Evolutionary conservation across 805 yeast genomes (phyloP).

Genomic region (Blastobotrys chiropterorum): DNA sequence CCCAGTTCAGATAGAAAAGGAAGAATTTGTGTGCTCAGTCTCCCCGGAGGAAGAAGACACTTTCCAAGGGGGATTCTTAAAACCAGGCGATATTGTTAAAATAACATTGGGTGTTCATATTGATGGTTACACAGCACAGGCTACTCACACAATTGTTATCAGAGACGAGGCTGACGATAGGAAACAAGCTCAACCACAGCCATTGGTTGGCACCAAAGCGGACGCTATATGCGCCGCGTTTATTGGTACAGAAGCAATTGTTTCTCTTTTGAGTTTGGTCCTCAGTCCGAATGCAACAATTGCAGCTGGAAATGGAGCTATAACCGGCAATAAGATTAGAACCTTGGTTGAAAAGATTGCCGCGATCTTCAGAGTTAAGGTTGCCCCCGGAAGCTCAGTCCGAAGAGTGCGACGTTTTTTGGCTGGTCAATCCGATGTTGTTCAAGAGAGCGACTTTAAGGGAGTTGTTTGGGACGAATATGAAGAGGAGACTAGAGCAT

Average conservation of each 20-base stretch:
- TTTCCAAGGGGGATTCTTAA: conserved; percentile 40
- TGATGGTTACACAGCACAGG: conserved; percentile 89
- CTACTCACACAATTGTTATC: conserved; percentile 80
- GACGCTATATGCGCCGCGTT: conserved; percentile 87
- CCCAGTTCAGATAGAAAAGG: conserved; percentile 86
- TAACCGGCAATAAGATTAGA: conserved; percentile 69
- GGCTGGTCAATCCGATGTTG: conserved; percentile 94
- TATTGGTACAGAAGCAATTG: conserved; percentile 83
- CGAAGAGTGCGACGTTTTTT: conserved; percentile 88
- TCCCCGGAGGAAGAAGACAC: conserved; percentile 59
- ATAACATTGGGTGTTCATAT: conserved; percentile 83
- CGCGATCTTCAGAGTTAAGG: conserved; percentile 70
- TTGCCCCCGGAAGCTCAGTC: conserved; percentile 89
- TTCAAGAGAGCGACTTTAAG: conserved; percentile 86
- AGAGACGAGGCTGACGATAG: conserved; percentile 45
- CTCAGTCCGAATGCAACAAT: conserved; percentile 45
- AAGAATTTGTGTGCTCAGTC: conserved; percentile 70
- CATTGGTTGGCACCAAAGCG: conserved; percentile 76
- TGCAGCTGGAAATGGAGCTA: conserved; percentile 23
- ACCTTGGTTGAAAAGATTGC: conserved; percentile 80
- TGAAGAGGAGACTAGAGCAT: conserved; percentile 16
- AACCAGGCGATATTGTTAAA: conserved; percentile 80
- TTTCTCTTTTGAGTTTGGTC: conserved; percentile 65
- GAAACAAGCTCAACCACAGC: conserved; percentile 53
- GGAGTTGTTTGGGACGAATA: conserved; percentile 53